phyloP scores from a whole-genome alignment of 2,329 filamentous ascomycete genomes.

The Stenocarpella maydis region DNA sequence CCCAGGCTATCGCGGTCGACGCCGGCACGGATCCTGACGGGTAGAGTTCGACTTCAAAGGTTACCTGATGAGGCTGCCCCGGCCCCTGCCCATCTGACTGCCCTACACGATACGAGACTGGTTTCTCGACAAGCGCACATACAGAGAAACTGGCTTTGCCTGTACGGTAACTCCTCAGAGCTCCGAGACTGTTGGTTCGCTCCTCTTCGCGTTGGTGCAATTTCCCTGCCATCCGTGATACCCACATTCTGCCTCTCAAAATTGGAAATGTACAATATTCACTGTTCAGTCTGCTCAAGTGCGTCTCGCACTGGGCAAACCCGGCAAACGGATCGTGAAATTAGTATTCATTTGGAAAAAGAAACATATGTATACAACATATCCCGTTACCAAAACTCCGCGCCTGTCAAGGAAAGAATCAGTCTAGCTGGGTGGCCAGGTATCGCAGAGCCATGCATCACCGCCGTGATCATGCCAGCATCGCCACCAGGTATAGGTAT shows the following conservation, averaged over 20 bases:
- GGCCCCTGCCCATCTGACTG: too few relatives aligned
- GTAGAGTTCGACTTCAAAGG: background rate
- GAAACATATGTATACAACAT: background rate
- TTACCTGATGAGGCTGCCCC: background rate
- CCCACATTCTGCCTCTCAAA: background rate
- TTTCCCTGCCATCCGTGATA: background rate
- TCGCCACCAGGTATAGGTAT: conserved; percentile 5
- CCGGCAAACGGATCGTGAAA: background rate
- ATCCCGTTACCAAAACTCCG: background rate
- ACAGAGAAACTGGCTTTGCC: background rate
- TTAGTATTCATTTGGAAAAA: background rate
- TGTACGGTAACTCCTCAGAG: background rate
- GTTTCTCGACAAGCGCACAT: too few relatives aligned
- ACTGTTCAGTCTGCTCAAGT: background rate
- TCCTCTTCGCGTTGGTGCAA: background rate
- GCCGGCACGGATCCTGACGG: background rate
- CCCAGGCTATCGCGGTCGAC: conserved; percentile 1
- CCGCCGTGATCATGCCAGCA: conserved; percentile 5
- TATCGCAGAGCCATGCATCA: conserved; percentile 15
- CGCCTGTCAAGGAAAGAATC: conserved; percentile 26
- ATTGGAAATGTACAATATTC: background rate
- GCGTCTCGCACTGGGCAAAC: background rate
- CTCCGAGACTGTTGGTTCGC: too few relatives aligned
- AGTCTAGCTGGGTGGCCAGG: conserved; percentile 25
- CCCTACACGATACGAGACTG: too few relatives aligned